Percentiles rank a stretch among this genome's conserved stretches.
These are phyloP conservation scores for Fusarium incarnatum DNA, from an alignment of 2,329 filamentous ascomycete species.

Conservation along the genomic window DNA sequence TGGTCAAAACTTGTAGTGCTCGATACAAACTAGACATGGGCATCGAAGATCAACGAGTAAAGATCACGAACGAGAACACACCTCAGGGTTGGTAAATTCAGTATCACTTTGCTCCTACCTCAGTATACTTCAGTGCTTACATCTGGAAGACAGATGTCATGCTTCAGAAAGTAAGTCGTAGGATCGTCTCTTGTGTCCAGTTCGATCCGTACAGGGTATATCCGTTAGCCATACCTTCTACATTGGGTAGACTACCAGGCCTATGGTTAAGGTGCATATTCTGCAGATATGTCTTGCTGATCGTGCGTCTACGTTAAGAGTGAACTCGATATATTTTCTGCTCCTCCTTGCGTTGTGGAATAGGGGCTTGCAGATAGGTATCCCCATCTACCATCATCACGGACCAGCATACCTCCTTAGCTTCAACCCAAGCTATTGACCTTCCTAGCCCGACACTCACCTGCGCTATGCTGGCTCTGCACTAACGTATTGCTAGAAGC, in stretches of 20 bases:
- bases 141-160: not conserved
- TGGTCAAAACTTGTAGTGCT: not conserved
- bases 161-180: not conserved
- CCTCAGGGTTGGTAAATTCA: not conserved
- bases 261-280: not conserved
- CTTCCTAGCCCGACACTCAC: constrained; percentile 2
- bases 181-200: not conserved
- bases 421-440: not conserved
- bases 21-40: not conserved
- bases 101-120: not conserved
- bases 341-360: not conserved
- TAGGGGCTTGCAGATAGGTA: not conserved
- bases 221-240: not conserved
- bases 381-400: not conserved
- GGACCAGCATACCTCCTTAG: not conserved
- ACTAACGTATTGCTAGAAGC: not conserved
- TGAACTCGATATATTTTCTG: not conserved
- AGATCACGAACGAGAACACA: not conserved
- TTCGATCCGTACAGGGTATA: not conserved
- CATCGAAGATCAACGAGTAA: not conserved
- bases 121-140: not conserved
- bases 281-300: not conserved
- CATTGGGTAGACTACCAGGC: not conserved
- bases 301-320: not conserved
- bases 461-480: not conserved